Evolutionary conservation across 192 early-diverging fungal species (phyloP), one percentile per base, ranked within the genome.

Genomic region (Kappamyces sp.): DNA sequence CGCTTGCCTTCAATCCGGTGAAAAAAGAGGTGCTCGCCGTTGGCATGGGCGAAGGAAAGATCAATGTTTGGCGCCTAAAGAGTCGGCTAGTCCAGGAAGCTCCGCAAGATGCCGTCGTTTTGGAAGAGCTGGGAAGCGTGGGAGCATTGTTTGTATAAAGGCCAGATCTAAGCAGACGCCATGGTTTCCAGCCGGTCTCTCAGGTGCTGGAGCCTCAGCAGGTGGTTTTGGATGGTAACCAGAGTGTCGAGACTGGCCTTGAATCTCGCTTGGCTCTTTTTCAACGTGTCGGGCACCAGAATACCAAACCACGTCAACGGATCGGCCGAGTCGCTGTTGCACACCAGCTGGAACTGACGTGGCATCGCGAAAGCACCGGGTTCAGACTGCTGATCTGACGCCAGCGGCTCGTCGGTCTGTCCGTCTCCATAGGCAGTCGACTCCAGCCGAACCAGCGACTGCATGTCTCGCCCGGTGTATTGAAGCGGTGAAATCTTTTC

Each of bases 101-200:
- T 7, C 36, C 42, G n/a, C 15, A 40, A n/a, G 55, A 57, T 13
- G 1, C 34, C 9, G 41, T 32, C 12, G 41, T 40, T 15, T 8
- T 57, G 5, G 32, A 57, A 10, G 55, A 57, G 4, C 34, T 57
- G 33, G 55, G 55, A 40, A 53, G 51, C 23, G 51, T 53, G 13
- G 41, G 7, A 33, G 38, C 51, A 33, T 40, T 53, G 9, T 53
- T 53, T 40, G 41, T 40, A n/a, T 53, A 53, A 33, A 33, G 23
- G 23, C 23, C 23, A 23, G 23, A 23, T 23, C 23, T 23, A 23
- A 0, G 0, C 23, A 23, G 23, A 23, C 23, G 23, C 23, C 23
- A 23, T 23, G 23, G 23, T 23, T 23, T 23, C 23, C 23, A 23
- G 23, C 23, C 23, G 23, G 23, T 23, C 23, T 23, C 23, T 23